Evolutionary conservation across 2,329 filamentous ascomycete species (phyloP).

Genomic region (Boeremia exigua): DNA sequence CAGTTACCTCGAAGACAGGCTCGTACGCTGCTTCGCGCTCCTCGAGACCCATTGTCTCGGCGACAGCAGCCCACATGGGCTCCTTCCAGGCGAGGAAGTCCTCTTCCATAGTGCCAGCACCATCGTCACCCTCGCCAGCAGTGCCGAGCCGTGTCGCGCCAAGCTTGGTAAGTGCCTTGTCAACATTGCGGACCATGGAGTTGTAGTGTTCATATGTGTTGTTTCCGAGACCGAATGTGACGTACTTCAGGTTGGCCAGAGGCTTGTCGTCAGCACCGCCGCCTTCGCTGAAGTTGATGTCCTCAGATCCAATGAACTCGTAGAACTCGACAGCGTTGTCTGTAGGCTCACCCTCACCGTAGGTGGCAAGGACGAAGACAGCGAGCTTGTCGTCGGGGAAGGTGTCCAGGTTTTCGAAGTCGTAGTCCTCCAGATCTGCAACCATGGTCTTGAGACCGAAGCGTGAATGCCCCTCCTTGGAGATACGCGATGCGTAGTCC

Average conservation of each 20-base stretch:
- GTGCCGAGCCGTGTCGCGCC: constrained; percentile 84
- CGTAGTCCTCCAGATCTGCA: constrained; percentile 96
- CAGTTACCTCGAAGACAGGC: constrained; percentile 82
- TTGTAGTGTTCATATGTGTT: constrained; percentile 99
- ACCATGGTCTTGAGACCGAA: constrained; percentile 99
- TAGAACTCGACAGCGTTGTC: constrained; percentile 99
- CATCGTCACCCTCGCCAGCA: constrained; percentile 95
- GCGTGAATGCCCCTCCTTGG: constrained; percentile 95
- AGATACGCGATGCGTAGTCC: constrained; percentile 93
- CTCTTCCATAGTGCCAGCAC: constrained; percentile 99
- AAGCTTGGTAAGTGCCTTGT: constrained; percentile 79
- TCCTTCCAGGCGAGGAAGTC: constrained; percentile 99
- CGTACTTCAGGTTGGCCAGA: constrained; percentile 85
- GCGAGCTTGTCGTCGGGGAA: constrained; percentile 89
- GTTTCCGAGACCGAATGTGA: constrained; percentile 95
- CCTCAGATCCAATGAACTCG: constrained; percentile 88
- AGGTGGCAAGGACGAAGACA: constrained; percentile 95
- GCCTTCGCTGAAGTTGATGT: constrained; percentile 78
- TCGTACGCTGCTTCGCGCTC: constrained; percentile 97
- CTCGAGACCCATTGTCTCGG: constrained; percentile 83
- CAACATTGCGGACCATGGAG: constrained; percentile 92
- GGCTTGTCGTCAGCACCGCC: constrained; percentile 68
- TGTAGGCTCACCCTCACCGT: constrained; percentile 97
- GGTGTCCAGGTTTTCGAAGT: constrained; percentile 90
- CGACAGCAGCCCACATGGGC: constrained; percentile 91